phyloP scores from a whole-genome alignment of 2,329 filamentous ascomycete genomes.

The Penicillium polonicum region DNA sequence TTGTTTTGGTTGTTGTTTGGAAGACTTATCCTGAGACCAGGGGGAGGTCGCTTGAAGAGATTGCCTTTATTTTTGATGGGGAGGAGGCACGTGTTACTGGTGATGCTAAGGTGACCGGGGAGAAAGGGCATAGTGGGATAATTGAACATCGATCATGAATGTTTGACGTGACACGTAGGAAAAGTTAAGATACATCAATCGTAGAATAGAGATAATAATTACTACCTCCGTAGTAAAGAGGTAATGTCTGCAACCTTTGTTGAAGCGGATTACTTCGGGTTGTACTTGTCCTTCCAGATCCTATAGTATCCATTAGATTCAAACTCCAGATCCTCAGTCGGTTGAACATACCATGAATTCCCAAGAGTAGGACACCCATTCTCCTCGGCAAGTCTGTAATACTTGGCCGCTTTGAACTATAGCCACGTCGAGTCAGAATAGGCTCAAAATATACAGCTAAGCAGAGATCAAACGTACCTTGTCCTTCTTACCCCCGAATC shows the following conservation, averaged over 20 bases:
- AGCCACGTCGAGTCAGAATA: constrained; percentile 6
- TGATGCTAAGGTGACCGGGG: neutral
- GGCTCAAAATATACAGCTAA: neutral
- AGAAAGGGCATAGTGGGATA: neutral
- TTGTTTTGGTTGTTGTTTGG: constrained; percentile 4
- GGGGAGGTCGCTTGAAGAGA: constrained; percentile 3
- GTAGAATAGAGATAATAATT: neutral
- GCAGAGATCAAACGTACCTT: constrained; percentile 66
- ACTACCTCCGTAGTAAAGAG: neutral
- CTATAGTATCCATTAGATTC: constrained; percentile 47
- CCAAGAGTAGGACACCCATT: constrained; percentile 87
- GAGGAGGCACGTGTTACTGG: neutral
- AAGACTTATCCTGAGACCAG: constrained; percentile 4
- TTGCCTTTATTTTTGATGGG: constrained; percentile 2
- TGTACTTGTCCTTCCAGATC: constrained; percentile 99
- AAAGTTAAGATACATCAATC: neutral
- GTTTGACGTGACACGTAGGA: neutral
- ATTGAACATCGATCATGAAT: neutral
- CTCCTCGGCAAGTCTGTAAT: constrained; percentile 86
- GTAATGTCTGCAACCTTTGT: neutral
- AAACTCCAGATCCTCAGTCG: constrained; percentile 13
- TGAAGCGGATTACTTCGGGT: constrained; percentile 33
- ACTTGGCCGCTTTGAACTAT: constrained; percentile 67
- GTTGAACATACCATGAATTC: constrained; percentile 79
- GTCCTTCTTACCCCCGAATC: constrained; percentile 97